A percentile compares a stretch with the other conserved stretches of the same genome.
These are phyloP conservation scores for Kodamaea arcana DNA, from an alignment of 1,139 yeast genomes.

Conservation along the genomic window DNA sequence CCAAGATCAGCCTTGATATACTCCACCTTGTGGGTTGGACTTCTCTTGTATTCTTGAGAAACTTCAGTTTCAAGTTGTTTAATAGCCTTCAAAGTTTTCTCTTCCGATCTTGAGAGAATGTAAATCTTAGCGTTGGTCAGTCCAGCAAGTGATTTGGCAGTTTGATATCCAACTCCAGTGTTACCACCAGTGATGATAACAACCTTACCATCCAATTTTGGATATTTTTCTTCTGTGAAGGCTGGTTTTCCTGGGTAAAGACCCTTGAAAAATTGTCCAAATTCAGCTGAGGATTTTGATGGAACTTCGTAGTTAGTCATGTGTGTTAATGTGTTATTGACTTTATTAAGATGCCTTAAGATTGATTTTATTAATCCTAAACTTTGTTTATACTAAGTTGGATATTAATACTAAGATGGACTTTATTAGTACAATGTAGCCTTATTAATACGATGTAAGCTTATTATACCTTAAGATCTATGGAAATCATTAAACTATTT, in stretches of 20 bases:
- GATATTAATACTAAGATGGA: too few relatives aligned
- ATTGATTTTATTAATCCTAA: too few relatives aligned
- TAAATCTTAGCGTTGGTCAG: slow-evolving; percentile 14
- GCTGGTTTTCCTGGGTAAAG: slow-evolving; percentile 5
- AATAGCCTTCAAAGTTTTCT: slow-evolving; percentile 14
- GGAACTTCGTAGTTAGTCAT: slow-evolving; percentile 1
- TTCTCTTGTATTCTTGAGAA: slow-evolving; percentile 7
- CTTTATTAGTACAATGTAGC: too few relatives aligned
- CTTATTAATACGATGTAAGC: too few relatives aligned
- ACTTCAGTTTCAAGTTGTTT: slow-evolving; percentile 9
- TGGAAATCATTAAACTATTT: too few relatives aligned
- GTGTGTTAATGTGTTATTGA: too few relatives aligned
- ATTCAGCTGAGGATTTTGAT: background rate
- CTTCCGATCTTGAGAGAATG: slow-evolving; percentile 15
- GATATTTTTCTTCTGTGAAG: slow-evolving; percentile 8
- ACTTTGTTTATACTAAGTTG: too few relatives aligned
- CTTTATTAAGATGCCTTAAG: too few relatives aligned
- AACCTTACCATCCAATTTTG: slow-evolving; percentile 17
- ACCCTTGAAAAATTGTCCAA: background rate
- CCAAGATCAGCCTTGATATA: slow-evolving; percentile 33
- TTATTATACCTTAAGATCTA: too few relatives aligned
- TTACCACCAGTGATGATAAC: slow-evolving; percentile 21
- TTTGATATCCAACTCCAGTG: slow-evolving; percentile 17
- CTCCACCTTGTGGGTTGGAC: background rate
- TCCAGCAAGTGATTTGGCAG: slow-evolving; percentile 8